Evolutionary conservation across 2,329 filamentous ascomycete genomes (phyloP).

Genomic region (Neofusicoccum ribis): DNA sequence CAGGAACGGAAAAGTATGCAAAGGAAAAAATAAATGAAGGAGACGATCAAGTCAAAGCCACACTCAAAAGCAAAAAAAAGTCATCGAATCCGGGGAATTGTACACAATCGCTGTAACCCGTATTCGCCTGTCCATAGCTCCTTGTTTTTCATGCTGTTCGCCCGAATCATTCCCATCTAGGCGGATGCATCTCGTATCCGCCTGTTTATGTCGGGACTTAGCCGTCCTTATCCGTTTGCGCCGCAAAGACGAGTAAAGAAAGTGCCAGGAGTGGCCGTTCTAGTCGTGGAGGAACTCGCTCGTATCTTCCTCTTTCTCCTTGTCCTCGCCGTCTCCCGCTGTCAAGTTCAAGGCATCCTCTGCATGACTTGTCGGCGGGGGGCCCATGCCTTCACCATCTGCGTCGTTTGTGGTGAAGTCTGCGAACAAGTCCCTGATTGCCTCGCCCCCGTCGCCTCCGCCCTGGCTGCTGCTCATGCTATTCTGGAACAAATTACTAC

Average conservation of each 20-base stretch:
- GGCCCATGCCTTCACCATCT: constrained; percentile 14
- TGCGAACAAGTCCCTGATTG: constrained; percentile 16
- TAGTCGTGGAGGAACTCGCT: constrained; percentile 15
- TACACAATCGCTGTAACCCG: not conserved
- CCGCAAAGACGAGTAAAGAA: constrained; percentile 13
- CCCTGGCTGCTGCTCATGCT: constrained; percentile 34
- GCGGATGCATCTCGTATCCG: not conserved
- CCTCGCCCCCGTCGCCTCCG: not conserved
- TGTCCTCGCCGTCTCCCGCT: constrained; percentile 29
- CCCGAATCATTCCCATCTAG: not conserved
- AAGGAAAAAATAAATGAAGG: not conserved
- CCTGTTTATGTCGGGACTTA: not conserved
- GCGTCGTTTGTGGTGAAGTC: constrained; percentile 20
- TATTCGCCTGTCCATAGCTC: constrained; percentile 11
- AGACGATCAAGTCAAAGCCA: not conserved
- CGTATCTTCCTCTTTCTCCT: constrained; percentile 10
- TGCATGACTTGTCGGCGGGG: constrained; percentile 30
- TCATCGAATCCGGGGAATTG: constrained; percentile 3
- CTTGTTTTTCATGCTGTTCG: constrained; percentile 2
- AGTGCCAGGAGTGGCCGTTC: not conserved
- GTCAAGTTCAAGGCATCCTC: constrained; percentile 40
- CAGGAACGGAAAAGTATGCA: not conserved
- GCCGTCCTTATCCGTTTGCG: constrained; percentile 10
- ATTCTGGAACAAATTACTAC: constrained; percentile 37
- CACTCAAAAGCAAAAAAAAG: constrained; percentile 15